A percentile compares a stretch with the other conserved stretches of the same genome.
Conservation (phyloP, 306 rosid genomes). For the Corylus avellana region DNA sequence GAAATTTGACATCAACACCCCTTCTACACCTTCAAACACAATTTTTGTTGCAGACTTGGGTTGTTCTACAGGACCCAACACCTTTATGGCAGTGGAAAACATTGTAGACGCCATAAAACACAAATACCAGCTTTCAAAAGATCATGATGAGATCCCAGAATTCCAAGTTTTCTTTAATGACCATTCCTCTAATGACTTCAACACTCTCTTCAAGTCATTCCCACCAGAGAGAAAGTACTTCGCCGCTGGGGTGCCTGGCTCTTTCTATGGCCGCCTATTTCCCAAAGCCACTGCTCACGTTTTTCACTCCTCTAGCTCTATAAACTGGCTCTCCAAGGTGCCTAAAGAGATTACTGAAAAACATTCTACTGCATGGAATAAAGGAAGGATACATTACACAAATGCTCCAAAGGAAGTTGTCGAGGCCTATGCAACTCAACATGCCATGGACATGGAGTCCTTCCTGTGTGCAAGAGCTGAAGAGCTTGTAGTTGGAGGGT, state of each 20-base stretch:
- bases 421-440: constrained; percentile 32
- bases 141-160: background rate
- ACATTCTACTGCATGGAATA: constrained; percentile 36
- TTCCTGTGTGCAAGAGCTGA: constrained; percentile 32
- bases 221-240: constrained; percentile 21
- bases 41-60: constrained; percentile 37
- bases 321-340: constrained; percentile 26
- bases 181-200: constrained; percentile 39
- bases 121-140: constrained; percentile 12
- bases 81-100: constrained; percentile 23
- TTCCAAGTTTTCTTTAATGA: constrained; percentile 31
- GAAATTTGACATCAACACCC: constrained; percentile 14
- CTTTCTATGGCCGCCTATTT: constrained; percentile 35
- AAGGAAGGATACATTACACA: constrained; percentile 30
- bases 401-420: constrained; percentile 30
- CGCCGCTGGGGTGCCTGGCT: constrained; percentile 38
- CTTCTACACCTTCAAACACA: constrained; percentile 1
- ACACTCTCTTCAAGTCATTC: constrained; percentile 34
- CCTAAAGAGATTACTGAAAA: constrained; percentile 26
- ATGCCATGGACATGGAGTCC: constrained; percentile 23
- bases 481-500: constrained; percentile 37
- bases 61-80: constrained; percentile 36
- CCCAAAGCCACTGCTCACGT: constrained; percentile 24
- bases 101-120: constrained; percentile 27
- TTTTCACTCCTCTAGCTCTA: constrained; percentile 27